These are phyloP conservation scores for Cudoniella acicularis DNA, from an alignment of 495 filamentous ascomycete species.

Conservation along the genomic window DNA sequence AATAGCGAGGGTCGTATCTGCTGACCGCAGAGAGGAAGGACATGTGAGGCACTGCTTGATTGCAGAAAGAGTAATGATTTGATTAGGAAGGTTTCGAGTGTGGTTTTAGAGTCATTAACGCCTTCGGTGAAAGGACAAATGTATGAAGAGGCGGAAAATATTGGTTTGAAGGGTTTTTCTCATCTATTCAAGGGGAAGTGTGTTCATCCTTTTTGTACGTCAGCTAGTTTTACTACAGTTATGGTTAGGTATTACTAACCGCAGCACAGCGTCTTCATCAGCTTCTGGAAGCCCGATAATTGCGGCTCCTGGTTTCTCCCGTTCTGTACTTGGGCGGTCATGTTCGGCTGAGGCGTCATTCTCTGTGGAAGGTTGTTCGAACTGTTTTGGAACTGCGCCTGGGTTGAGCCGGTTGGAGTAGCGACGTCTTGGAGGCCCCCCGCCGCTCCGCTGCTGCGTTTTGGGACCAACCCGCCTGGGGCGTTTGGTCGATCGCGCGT, in stretches of 20 bases:
- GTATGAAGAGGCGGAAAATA: not conserved
- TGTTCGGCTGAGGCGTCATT: constrained; percentile 54
- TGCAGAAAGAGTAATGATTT: constrained; percentile 9
- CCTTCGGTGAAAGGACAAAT: constrained; percentile 1
- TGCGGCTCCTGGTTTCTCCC: constrained; percentile 41
- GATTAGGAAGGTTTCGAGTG: constrained; percentile 12
- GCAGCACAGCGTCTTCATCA: constrained; percentile 82
- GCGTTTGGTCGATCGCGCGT: constrained; percentile 78
- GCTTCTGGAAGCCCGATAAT: constrained; percentile 61
- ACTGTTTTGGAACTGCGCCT: constrained; percentile 88
- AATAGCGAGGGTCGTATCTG: constrained; percentile 26
- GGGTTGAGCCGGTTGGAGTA: constrained; percentile 78
- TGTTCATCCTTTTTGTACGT: constrained; percentile 20
- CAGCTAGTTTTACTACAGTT: not conserved
- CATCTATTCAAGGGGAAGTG: constrained; percentile 3
- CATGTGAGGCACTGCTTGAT: constrained; percentile 11
- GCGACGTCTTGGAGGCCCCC: constrained; percentile 67
- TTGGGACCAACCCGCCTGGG: constrained; percentile 63
- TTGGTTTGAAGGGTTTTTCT: not conserved
- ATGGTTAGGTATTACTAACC: constrained; percentile 44
- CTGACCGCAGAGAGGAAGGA: constrained; percentile 22
- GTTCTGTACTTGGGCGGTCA: constrained; percentile 48
- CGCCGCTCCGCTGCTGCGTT: constrained; percentile 66
- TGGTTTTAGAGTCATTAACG: constrained; percentile 12
- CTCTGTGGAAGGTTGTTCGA: constrained; percentile 75